Evolutionary conservation across 2,329 filamentous ascomycete genomes (phyloP).

Genomic region (Lachnellula subtilissima): DNA sequence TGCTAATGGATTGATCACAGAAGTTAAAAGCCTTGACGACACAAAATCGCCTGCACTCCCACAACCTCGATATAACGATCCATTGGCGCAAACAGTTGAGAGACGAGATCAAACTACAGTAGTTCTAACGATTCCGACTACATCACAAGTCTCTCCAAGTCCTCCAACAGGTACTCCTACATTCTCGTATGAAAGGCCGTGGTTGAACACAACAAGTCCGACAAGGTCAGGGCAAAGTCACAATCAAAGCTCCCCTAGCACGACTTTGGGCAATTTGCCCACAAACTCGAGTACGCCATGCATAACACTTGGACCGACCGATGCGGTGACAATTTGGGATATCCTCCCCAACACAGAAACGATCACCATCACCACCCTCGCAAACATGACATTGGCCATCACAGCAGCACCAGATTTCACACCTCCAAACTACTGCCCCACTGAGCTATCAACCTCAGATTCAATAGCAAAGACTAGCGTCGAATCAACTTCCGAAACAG

Average conservation of each 20-base stretch:
- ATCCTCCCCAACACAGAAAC: constrained; percentile 26
- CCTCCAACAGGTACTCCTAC: too few species aligned
- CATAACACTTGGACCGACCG: constrained; percentile 5
- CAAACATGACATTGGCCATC: constrained; percentile 13
- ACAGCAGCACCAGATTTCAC: constrained; percentile 21
- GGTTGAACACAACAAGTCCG: too few species aligned
- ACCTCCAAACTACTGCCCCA: constrained; percentile 20
- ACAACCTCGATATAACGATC: neutral
- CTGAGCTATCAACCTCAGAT: neutral
- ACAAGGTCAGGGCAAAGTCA: too few species aligned
- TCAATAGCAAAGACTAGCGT: too few species aligned
- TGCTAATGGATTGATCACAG: neutral
- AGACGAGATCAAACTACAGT: neutral
- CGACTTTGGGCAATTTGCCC: neutral
- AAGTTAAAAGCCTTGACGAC: neutral
- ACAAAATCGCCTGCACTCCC: neutral
- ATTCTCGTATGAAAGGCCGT: too few species aligned
- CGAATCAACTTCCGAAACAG: too few species aligned
- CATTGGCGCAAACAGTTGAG: neutral
- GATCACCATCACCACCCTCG: constrained; percentile 19
- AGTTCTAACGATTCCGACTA: neutral
- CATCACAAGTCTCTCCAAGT: too few species aligned
- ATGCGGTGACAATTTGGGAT: constrained; percentile 19
- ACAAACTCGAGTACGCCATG: constrained; percentile 4
- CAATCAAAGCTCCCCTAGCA: too few species aligned